Evolutionary conservation across 495 filamentous ascomycete species (phyloP).

Genomic region (Chlorociboria aeruginascens): DNA sequence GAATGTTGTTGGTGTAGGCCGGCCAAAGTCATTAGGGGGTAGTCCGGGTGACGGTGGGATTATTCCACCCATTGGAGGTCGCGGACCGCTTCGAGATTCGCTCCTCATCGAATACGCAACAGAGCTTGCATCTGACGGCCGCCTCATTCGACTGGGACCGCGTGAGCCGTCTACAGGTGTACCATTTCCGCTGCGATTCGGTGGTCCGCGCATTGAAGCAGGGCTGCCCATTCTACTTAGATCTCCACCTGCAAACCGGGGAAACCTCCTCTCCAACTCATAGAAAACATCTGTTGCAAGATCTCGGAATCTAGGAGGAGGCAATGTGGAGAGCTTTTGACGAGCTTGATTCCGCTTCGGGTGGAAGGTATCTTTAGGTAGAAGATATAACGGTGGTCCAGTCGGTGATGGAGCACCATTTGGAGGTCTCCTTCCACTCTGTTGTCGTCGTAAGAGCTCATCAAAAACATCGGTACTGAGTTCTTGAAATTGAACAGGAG

Average conservation of each 20-base stretch:
- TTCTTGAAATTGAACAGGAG: constrained; percentile 88
- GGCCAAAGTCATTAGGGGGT: constrained; percentile 33
- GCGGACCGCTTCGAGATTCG: constrained; percentile 13
- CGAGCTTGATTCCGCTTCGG: constrained; percentile 94
- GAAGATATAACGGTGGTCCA: constrained; percentile 52
- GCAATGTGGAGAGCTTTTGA: constrained; percentile 82
- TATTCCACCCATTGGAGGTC: background rate
- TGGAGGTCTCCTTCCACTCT: constrained; percentile 33
- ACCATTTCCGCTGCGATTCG: constrained; percentile 37
- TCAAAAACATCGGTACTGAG: constrained; percentile 96
- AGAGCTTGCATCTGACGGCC: constrained; percentile 44
- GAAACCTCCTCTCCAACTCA: constrained; percentile 85
- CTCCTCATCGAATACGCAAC: constrained; percentile 22
- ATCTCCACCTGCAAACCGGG: constrained; percentile 58
- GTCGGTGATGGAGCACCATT: constrained; percentile 41
- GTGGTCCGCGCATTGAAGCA: constrained; percentile 40
- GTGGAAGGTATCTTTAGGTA: constrained; percentile 80
- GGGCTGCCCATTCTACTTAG: constrained; percentile 60
- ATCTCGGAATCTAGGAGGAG: constrained; percentile 73
- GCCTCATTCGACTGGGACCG: constrained; percentile 24
- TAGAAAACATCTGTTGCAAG: constrained; percentile 92
- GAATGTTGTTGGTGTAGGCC: constrained; percentile 76
- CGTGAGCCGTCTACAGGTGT: constrained; percentile 40
- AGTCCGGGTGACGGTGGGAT: constrained; percentile 20
- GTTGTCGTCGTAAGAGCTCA: constrained; percentile 78